These are phyloP conservation scores for Malassezia sympodialis DNA, from an alignment of 1,284 basidiomycete genomes.

Conservation along the genomic window DNA sequence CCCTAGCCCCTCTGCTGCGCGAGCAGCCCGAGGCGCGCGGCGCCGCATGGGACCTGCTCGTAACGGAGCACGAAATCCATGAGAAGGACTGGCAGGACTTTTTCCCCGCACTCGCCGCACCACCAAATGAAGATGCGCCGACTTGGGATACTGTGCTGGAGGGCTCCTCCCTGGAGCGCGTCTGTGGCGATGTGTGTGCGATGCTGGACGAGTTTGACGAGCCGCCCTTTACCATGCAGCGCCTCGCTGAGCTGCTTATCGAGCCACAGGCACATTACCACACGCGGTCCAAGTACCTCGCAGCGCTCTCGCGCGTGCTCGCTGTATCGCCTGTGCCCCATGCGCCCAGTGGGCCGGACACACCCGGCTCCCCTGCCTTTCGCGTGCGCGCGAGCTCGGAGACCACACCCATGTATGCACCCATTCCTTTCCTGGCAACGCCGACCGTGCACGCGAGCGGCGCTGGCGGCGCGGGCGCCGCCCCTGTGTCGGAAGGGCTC, in stretches of 20 bases:
- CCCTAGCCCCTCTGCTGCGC: constrained; percentile 7
- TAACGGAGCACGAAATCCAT: constrained; percentile 5
- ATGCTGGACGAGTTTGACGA: constrained; percentile 19
- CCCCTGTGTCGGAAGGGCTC: background rate
- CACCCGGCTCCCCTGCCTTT: background rate
- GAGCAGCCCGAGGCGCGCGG: background rate
- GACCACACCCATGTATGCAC: constrained; percentile 1
- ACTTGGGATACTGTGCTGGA: constrained; percentile 10
- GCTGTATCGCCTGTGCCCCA: constrained; percentile 10
- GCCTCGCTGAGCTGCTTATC: constrained; percentile 20
- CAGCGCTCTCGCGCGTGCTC: constrained; percentile 17
- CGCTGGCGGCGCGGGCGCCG: background rate
- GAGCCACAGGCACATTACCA: constrained; percentile 14
- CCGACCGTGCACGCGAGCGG: background rate
- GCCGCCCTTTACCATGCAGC: constrained; percentile 23
- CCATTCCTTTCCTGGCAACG: constrained; percentile 9
- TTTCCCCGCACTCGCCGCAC: constrained; percentile 2
- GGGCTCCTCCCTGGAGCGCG: background rate
- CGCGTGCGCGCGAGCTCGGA: background rate
- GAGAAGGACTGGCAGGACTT: constrained; percentile 9
- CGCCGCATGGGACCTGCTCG: constrained; percentile 6
- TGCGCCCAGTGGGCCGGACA: background rate
- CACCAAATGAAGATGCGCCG: background rate
- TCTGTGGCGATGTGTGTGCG: background rate
- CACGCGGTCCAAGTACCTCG: constrained; percentile 19